These are phyloP conservation scores for Phtheirospermum japonicum DNA, from an alignment of 257 asterid species.

Conservation along the genomic window DNA sequence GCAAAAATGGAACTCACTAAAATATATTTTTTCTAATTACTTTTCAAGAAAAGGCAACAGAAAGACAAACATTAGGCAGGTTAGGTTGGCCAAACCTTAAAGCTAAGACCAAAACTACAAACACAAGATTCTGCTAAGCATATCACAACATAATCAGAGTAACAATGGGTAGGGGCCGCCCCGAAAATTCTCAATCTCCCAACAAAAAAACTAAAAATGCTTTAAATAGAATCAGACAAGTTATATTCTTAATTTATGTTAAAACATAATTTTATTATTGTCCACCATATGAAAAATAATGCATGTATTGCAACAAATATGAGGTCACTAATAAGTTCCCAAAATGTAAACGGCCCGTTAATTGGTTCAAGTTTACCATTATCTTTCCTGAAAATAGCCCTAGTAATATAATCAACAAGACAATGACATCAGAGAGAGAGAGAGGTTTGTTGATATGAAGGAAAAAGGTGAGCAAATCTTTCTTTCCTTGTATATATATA, in stretches of 20 bases:
- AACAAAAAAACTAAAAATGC: slow-evolving; percentile 1
- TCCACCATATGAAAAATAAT: slow-evolving; percentile 31
- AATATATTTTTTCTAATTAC: neutral
- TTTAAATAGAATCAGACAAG: neutral
- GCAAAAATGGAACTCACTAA: too few species aligned
- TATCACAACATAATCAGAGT: neutral
- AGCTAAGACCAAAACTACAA: too few species aligned
- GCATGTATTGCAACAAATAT: slow-evolving; percentile 26
- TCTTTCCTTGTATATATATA: slow-evolving; percentile 26
- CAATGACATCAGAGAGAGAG: slow-evolving; percentile 2
- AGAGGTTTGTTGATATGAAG: slow-evolving; percentile 29
- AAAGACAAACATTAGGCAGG: slow-evolving; percentile 33
- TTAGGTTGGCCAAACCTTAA: slow-evolving; percentile 32
- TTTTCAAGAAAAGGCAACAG: slow-evolving; percentile 23
- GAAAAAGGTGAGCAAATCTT: slow-evolving; percentile 21
- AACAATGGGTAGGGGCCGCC: slow-evolving; percentile 25
- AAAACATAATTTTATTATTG: neutral
- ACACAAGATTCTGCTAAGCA: slow-evolving; percentile 19
- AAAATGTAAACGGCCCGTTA: slow-evolving; percentile 31
- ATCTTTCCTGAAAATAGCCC: slow-evolving; percentile 32
- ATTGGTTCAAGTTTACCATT: slow-evolving; percentile 35
- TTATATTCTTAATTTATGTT: neutral
- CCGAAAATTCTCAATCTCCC: neutral
- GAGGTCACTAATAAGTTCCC: slow-evolving; percentile 37
- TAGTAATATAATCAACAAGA: slow-evolving; percentile 22